Evolutionary conservation across 2,329 filamentous ascomycete species (phyloP).

Genomic region (Magnaporthales sp.): DNA sequence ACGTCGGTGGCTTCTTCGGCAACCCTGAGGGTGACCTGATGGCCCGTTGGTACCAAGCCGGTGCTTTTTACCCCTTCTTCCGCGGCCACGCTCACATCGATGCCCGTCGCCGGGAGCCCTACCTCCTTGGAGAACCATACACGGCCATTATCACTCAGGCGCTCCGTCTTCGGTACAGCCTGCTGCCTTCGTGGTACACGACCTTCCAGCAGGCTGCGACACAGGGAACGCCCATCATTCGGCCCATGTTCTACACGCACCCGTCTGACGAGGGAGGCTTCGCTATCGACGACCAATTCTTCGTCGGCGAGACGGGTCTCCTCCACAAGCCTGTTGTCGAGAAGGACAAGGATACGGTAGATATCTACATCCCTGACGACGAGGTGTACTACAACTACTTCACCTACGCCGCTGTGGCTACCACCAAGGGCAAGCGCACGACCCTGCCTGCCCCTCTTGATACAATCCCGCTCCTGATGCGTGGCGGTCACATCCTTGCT

Average conservation of each 20-base stretch:
- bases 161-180: slow-evolving; percentile 76
- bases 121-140: slow-evolving; percentile 77
- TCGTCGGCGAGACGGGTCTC: slow-evolving; percentile 78
- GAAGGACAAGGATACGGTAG: slow-evolving; percentile 61
- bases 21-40: slow-evolving; percentile 90
- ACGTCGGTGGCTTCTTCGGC: slow-evolving; percentile 96
- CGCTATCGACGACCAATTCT: slow-evolving; percentile 84
- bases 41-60: slow-evolving; percentile 92
- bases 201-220: slow-evolving; percentile 85
- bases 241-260: slow-evolving; percentile 89
- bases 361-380: slow-evolving; percentile 81
- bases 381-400: slow-evolving; percentile 96
- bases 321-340: slow-evolving; percentile 86
- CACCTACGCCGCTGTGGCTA: slow-evolving; percentile 65
- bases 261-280: slow-evolving; percentile 83
- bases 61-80: slow-evolving; percentile 97
- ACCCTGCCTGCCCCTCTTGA: slow-evolving; percentile 72
- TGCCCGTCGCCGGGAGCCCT: slow-evolving; percentile 87
- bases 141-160: slow-evolving; percentile 80
- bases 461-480: slow-evolving; percentile 83
- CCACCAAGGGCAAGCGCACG: slow-evolving; percentile 60
- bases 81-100: slow-evolving; percentile 96
- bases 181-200: slow-evolving; percentile 93
- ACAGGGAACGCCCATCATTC: slow-evolving; percentile 77
- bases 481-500: slow-evolving; percentile 83